Evolutionary conservation across 2,329 filamentous ascomycete species (phyloP).

Genomic region (Colletotrichum sublineola): DNA sequence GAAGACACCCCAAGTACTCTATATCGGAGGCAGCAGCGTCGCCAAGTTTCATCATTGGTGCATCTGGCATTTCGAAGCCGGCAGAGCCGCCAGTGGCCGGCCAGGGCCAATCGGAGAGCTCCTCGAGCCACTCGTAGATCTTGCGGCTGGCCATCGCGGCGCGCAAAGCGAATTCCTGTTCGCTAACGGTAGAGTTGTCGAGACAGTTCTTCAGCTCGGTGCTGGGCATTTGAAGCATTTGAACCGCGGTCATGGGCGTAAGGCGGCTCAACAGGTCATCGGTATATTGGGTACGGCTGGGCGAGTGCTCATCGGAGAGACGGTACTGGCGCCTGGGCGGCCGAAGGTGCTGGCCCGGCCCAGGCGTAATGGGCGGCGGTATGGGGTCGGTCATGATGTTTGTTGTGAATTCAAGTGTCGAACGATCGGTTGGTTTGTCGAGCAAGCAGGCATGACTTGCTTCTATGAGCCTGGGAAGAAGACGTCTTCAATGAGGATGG

Average conservation of each 20-base stretch:
- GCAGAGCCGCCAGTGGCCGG: slow-evolving; percentile 61
- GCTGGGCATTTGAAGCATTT: slow-evolving; percentile 68
- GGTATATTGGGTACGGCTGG: slow-evolving; percentile 59
- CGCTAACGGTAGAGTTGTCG: slow-evolving; percentile 71
- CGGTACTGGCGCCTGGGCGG: slow-evolving; percentile 56
- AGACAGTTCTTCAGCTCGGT: slow-evolving; percentile 71
- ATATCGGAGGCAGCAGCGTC: slow-evolving; percentile 47
- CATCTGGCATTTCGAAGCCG: slow-evolving; percentile 66
- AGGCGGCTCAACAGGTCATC: slow-evolving; percentile 74
- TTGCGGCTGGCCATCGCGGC: slow-evolving; percentile 78
- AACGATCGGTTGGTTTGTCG: slow-evolving; percentile 31
- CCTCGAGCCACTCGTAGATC: slow-evolving; percentile 79
- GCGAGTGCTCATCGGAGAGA: slow-evolving; percentile 57
- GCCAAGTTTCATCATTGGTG: slow-evolving; percentile 57
- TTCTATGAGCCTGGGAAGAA: slow-evolving; percentile 40
- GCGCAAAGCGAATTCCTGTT: slow-evolving; percentile 79
- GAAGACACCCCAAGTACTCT: slow-evolving; percentile 78
- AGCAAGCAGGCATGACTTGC: slow-evolving; percentile 36
- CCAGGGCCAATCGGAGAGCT: slow-evolving; percentile 74
- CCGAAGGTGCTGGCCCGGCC: slow-evolving; percentile 51
- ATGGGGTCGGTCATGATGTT: slow-evolving; percentile 53
- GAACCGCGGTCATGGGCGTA: slow-evolving; percentile 70
- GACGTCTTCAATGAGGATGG: slow-evolving; percentile 23
- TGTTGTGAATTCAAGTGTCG: slow-evolving; percentile 39
- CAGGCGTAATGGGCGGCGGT: slow-evolving; percentile 50